Evolutionary conservation across 2,329 filamentous ascomycete genomes (phyloP), one percentile per base, ranked within the genome.

Genomic region (Cadophora malorum): DNA sequence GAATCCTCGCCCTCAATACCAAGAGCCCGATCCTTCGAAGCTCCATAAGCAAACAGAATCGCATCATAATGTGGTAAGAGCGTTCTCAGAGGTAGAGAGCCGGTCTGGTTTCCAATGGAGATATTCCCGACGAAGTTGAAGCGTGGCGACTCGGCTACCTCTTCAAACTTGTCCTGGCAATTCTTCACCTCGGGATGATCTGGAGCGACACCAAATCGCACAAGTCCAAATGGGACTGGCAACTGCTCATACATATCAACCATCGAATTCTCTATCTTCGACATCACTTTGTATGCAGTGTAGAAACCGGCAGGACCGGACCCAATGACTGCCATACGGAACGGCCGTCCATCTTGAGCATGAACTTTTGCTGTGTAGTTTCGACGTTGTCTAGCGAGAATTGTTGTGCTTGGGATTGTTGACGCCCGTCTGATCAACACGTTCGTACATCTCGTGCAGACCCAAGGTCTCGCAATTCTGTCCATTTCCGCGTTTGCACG

Each of bases 101-200:
- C 82, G 31, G 67, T n/a, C 23, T 71, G 64, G 65, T 67, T 83
- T 80, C 94, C 95, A 63, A 99, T 85, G 5, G 91, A 87, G 55
- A 96, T 86, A 76, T 99, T 99, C 66, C 96, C 96, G 58, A 97
- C 84, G 77, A 97, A 99, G 63, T 90, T 93, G 80, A 98, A 98
- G 64, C 90, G 87, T 0, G 91, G 87, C 2, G 91, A 94, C 38
- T 86, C 83, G 0, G 95, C 96, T 49, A 98, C 91, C 77, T 97
- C 91, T 71, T 91, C 89, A 75, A 99, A 97, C 75, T 93, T 97
- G 16, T 96, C 93, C 82, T 97, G 90, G 78, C 95, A 98, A 78
- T 97, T 98, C 93, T 99, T 99, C 73, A 99, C 96, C 81, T 99
- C 95, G 0, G 96, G 95, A 80, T 99, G 96, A 78, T 99, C 96